Conservation (phyloP, 1,284 basidiomycete species). For the Chalciporus sp. region DNA sequence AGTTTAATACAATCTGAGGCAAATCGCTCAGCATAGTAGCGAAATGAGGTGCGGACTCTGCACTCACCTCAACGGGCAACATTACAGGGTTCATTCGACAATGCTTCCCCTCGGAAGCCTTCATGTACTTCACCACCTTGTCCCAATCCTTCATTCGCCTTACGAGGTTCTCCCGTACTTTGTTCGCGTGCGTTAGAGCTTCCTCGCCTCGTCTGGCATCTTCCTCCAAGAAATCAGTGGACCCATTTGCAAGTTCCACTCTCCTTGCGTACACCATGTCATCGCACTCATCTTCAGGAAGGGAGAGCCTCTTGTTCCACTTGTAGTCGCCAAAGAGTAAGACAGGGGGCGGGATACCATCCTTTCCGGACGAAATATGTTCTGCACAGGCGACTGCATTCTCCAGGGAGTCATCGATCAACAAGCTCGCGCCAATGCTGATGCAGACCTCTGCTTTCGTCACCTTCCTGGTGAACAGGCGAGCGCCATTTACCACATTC, state of each 20-base stretch:
- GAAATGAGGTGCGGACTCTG: no score
- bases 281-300: constrained; percentile 48
- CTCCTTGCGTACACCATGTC: constrained; percentile 62
- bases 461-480: constrained; percentile 55
- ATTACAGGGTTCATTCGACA: no score
- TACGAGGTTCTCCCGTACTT: constrained; percentile 43
- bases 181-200: constrained; percentile 20
- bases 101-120: constrained; percentile 1
- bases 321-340: constrained; percentile 77
- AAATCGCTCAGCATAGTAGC: no score
- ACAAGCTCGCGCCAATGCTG: constrained; percentile 59
- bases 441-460: constrained; percentile 75
- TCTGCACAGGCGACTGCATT: constrained; percentile 66
- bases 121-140: constrained; percentile 46
- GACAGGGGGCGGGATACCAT: constrained; percentile 46
- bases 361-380: constrained; percentile 18
- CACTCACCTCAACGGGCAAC: no score
- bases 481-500: constrained; percentile 37
- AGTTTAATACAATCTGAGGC: neutral
- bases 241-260: constrained; percentile 47
- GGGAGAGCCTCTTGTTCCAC: constrained; percentile 64
- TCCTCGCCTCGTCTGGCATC: constrained; percentile 37
- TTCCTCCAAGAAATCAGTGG: constrained; percentile 58
- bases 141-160: constrained; percentile 57
- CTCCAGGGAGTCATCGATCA: constrained; percentile 81